These are phyloP conservation scores for Periconia digitata DNA, from an alignment of 2,329 filamentous ascomycete genomes.

Conservation along the genomic window DNA sequence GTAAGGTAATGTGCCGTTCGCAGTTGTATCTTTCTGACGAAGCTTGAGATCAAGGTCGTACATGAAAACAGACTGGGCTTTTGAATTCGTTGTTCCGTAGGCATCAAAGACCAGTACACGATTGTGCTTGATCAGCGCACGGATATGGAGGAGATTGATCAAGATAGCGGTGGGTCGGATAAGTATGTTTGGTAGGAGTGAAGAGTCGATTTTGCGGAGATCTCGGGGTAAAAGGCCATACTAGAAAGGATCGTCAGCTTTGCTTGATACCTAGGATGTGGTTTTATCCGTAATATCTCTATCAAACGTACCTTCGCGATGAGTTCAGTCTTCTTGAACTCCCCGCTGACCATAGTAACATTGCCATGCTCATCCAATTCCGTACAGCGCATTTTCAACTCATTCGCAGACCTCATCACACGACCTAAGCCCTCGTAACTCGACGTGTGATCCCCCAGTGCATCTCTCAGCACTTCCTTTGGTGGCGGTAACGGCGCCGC, in stretches of 20 bases:
- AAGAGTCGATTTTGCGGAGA: slow-evolving; percentile 96
- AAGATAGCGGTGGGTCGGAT: slow-evolving; percentile 91
- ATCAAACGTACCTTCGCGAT: slow-evolving; percentile 74
- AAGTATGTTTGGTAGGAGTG: slow-evolving; percentile 90
- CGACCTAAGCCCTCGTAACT: slow-evolving; percentile 61
- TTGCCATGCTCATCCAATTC: slow-evolving; percentile 92
- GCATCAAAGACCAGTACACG: slow-evolving; percentile 94
- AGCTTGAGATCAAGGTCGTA: slow-evolving; percentile 94
- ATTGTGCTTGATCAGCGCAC: slow-evolving; percentile 92
- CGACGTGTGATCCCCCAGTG: slow-evolving; percentile 57
- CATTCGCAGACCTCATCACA: slow-evolving; percentile 76
- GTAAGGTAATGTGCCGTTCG: slow-evolving; percentile 69
- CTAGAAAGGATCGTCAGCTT: slow-evolving; percentile 48
- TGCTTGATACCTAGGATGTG: too few species aligned
- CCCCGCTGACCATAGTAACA: slow-evolving; percentile 88
- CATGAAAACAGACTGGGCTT: slow-evolving; percentile 96
- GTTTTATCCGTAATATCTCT: too few species aligned
- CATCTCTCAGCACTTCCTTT: slow-evolving; percentile 46
- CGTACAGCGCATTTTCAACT: slow-evolving; percentile 86
- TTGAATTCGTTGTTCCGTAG: slow-evolving; percentile 91
- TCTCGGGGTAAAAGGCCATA: slow-evolving; percentile 93
- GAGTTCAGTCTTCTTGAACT: slow-evolving; percentile 96
- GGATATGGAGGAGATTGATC: slow-evolving; percentile 93
- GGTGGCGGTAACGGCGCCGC: slow-evolving; percentile 59
- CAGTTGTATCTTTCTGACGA: slow-evolving; percentile 69